Evolutionary conservation across 371 early-diverging fungal species (phyloP).

Genomic region (Apophysomyces sp.): DNA sequence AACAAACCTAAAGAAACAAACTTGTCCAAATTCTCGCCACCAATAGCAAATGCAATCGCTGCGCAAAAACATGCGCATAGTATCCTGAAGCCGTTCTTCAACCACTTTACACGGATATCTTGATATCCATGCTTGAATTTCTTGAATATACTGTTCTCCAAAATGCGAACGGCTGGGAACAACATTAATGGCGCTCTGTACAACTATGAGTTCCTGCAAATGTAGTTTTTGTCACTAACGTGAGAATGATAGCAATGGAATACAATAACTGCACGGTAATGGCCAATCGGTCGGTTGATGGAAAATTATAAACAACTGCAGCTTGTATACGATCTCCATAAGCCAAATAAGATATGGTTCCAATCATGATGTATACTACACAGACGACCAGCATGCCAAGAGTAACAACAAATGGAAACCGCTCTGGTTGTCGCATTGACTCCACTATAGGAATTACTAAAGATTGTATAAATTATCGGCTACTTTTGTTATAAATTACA

Average conservation of each 20-base stretch:
- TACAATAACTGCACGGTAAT: slow-evolving; percentile 67
- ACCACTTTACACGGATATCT: slow-evolving; percentile 54
- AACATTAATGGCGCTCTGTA: slow-evolving; percentile 57
- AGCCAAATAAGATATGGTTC: slow-evolving; percentile 65
- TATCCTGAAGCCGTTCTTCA: slow-evolving; percentile 64
- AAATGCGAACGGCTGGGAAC: slow-evolving; percentile 75
- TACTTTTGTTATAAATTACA: neutral
- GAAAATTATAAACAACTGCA: slow-evolving; percentile 68
- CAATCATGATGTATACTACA: slow-evolving; percentile 61
- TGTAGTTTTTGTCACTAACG: slow-evolving; percentile 30
- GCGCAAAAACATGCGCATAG: slow-evolving; percentile 48
- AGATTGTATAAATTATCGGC: neutral
- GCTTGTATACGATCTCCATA: slow-evolving; percentile 73
- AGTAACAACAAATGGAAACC: slow-evolving; percentile 62
- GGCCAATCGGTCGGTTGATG: slow-evolving; percentile 45
- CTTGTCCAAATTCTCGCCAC: slow-evolving; percentile 69
- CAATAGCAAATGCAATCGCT: slow-evolving; percentile 56
- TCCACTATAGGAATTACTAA: slow-evolving; percentile 57
- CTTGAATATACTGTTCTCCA: slow-evolving; percentile 57
- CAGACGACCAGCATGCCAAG: slow-evolving; percentile 59
- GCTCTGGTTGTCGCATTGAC: slow-evolving; percentile 54
- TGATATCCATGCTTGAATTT: slow-evolving; percentile 32
- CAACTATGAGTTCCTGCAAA: neutral
- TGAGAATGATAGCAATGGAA: slow-evolving; percentile 71
- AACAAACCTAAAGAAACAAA: slow-evolving; percentile 55